Evolutionary conservation across 495 filamentous ascomycete species (phyloP).

Genomic region (Evernia prunastri): DNA sequence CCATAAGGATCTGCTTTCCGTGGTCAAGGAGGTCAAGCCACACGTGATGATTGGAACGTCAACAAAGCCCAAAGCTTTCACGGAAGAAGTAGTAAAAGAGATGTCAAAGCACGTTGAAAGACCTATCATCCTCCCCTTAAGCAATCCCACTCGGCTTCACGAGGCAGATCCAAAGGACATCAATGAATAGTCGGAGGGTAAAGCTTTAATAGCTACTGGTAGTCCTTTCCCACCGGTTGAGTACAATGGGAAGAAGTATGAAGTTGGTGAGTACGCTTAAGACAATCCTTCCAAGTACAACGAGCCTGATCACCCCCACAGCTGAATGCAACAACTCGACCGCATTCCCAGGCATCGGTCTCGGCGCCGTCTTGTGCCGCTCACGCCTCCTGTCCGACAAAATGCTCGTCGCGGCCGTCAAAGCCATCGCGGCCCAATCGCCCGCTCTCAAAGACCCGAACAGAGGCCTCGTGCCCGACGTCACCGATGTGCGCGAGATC

Average conservation of each 20-base stretch:
- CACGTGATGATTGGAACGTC: conserved; percentile 81
- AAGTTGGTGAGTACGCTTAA: conserved; percentile 45
- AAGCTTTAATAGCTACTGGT: conserved; percentile 77
- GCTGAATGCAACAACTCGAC: conserved; percentile 90
- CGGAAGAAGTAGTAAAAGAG: conserved; percentile 61
- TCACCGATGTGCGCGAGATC: conserved; percentile 65
- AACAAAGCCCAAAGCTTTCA: conserved; percentile 74
- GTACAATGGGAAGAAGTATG: conserved; percentile 55
- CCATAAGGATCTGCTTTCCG: conserved; percentile 51
- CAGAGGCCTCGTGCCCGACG: conserved; percentile 64
- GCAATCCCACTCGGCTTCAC: conserved; percentile 79
- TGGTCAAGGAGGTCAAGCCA: conserved; percentile 67
- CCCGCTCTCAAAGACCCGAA: conserved; percentile 58
- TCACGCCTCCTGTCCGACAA: conserved; percentile 58
- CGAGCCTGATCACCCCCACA: conserved; percentile 16
- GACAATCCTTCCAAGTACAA: not conserved
- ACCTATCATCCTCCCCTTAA: conserved; percentile 78
- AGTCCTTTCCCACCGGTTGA: conserved; percentile 75
- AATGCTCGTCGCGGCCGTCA: conserved; percentile 75
- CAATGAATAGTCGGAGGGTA: conserved; percentile 68
- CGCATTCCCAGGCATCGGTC: conserved; percentile 80
- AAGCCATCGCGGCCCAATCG: conserved; percentile 61
- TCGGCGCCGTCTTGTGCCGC: conserved; percentile 66
- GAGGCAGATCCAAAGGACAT: conserved; percentile 78
- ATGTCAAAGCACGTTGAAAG: conserved; percentile 74